phyloP scores from a whole-genome alignment of 768 basidiomycete genomes.

The Austroboletus eburneus region DNA sequence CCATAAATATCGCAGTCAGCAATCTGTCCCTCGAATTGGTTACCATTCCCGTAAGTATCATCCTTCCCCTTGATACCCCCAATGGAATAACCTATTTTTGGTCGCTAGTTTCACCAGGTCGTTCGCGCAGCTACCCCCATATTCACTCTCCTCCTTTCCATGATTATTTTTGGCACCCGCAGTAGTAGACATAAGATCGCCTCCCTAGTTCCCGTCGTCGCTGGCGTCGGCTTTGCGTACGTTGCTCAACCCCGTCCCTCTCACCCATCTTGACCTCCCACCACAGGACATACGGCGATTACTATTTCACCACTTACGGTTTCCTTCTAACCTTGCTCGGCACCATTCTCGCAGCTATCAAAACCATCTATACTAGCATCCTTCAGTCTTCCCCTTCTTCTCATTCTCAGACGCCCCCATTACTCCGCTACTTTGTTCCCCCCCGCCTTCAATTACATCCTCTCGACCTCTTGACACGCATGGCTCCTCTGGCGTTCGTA shows the following conservation, averaged over 20 bases:
- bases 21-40: slow-evolving; percentile 88
- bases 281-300: slow-evolving; percentile 87
- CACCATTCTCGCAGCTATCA: slow-evolving; percentile 86
- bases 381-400: slow-evolving; percentile 48
- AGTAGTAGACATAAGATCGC: slow-evolving; percentile 61
- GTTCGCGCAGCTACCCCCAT: slow-evolving; percentile 90
- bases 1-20: slow-evolving; percentile 92
- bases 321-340: slow-evolving; percentile 86
- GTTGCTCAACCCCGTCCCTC: no score
- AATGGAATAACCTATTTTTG: neutral
- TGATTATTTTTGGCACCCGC: slow-evolving; percentile 57
- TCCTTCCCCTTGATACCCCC: neutral
- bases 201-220: slow-evolving; percentile 79
- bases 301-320: slow-evolving; percentile 84
- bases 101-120: slow-evolving; percentile 87
- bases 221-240: slow-evolving; percentile 89
- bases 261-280: neutral
- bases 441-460: slow-evolving; percentile 55
- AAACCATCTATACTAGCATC: slow-evolving; percentile 88
- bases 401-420: slow-evolving; percentile 6
- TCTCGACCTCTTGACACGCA: slow-evolving; percentile 81
- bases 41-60: slow-evolving; percentile 72
- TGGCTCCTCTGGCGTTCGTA: slow-evolving; percentile 88
- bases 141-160: slow-evolving; percentile 81
- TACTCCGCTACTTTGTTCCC: slow-evolving; percentile 24